Base-by-base conservation (phyloP, 139 green algal species). In the Chlamydomonas urium region DNA sequence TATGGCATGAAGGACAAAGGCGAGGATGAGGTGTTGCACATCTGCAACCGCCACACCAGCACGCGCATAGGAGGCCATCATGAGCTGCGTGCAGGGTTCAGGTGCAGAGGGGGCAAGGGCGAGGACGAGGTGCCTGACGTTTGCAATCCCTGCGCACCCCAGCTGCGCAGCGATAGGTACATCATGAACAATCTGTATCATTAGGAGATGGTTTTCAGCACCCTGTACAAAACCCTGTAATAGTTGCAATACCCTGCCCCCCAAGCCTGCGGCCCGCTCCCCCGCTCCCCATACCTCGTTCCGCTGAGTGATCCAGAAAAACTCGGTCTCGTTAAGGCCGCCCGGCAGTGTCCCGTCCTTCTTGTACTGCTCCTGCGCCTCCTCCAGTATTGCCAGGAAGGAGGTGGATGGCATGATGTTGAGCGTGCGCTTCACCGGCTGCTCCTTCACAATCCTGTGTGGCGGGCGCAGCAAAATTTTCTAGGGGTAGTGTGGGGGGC, bases 281-380 rank as follows among this genome's bases (percentile, higher is more conserved):
- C 14, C 42, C 42, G 42, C 42, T 63, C 53, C n/a, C 21, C 70
- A 2, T 65, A 81, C 71, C 74, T 80, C 59, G 24, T 66, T 53
- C 0, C 65, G 26, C 37, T 88, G 83, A 35, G 75, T 66, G 19
- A 84, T 69, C 83, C 79, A 85, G 75, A 88, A 88, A 21, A 65
- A 80, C 47, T 88, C 74, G 17, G 73, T 85, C 45, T 84, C 75
- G 47, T 85, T 79, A 34, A 83, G 42, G 80, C 73, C 83, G 3
- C 33, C 31, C 0, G 82, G 82, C 38, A 83, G 67, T 2, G 56
- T 66, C 26, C 56, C 42, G 38, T 77, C 73, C 29, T 24, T 31
- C 19, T 28, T 57, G 56, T 47, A 82, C 1, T 66, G 28, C 5
- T 21, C 24, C 42, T 84, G 72, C 0, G 74, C 82, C 2, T 38